These are phyloP conservation scores for Grigorovia humatica DNA, from an alignment of 805 yeast genomes.

Conservation along the genomic window DNA sequence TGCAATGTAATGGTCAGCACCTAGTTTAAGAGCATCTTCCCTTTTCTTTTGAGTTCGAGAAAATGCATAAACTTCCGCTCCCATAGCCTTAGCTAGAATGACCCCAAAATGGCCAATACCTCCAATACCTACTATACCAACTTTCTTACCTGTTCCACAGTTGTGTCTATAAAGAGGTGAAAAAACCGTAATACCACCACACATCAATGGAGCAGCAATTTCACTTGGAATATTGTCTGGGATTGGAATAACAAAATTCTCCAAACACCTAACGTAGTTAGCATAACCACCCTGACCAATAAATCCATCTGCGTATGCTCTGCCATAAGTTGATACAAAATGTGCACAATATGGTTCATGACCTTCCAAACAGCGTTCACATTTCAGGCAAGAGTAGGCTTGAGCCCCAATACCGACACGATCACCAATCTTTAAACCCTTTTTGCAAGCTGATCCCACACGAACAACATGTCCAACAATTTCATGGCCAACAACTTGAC, in stretches of 20 bases:
- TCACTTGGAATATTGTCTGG: slow-evolving; percentile 45
- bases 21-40: slow-evolving; percentile 39
- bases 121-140: slow-evolving; percentile 48
- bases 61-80: slow-evolving; percentile 49
- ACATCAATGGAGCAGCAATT: slow-evolving; percentile 60
- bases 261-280: slow-evolving; percentile 54
- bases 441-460: slow-evolving; percentile 45
- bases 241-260: slow-evolving; percentile 51
- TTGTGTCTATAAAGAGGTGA: slow-evolving; percentile 52
- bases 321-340: slow-evolving; percentile 38
- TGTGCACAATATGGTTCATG: slow-evolving; percentile 50
- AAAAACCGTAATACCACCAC: slow-evolving; percentile 69
- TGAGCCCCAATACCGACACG: slow-evolving; percentile 78
- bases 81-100: slow-evolving; percentile 48
- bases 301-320: slow-evolving; percentile 37
- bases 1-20: slow-evolving; percentile 46
- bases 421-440: slow-evolving; percentile 49
- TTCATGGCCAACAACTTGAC: slow-evolving; percentile 56
- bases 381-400: slow-evolving; percentile 49
- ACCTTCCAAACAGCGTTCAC: slow-evolving; percentile 45
- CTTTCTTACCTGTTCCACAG: slow-evolving; percentile 39
- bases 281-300: slow-evolving; percentile 59
- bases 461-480: slow-evolving; percentile 50
- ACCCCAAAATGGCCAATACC: slow-evolving; percentile 50
- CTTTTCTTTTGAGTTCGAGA: slow-evolving; percentile 42